Evolutionary conservation across 768 basidiomycete species (phyloP), one percentile per base, ranked within the genome.

Genomic region (Porphyrellus cyaneotinctus): DNA sequence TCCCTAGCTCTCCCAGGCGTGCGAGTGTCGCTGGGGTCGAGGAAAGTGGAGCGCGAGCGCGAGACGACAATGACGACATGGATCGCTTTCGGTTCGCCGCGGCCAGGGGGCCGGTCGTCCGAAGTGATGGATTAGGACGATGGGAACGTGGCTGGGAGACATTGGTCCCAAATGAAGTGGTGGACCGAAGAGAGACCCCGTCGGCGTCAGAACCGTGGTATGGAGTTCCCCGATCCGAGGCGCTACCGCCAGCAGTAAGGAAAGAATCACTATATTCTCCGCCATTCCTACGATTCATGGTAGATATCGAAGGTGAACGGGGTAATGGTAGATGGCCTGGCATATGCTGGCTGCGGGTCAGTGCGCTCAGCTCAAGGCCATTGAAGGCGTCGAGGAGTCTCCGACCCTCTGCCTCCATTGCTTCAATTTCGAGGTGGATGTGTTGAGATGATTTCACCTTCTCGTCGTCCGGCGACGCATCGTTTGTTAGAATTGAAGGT

Each of bases 371-470:
- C 66, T 91, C 88, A 35, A 91, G 73, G 10, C 88, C 87, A 59
- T 81, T 87, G 66, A 91, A 91, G 4, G 88, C 87, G 62, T 91
- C 88, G 69, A 89, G 77, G 42, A 91, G 68, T 44, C 85, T 75
- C 55, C 78, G 76, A 7, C 79, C 82, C 64, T 91, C 88, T 30
- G 82, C 82, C 64, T 90, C 87, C 38, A 91, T 80, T 7, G 75
- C 68, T 53, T 77, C 71, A 38, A 91, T 86, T 59, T 90, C 85
- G 41, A 78, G 72, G 35, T 78, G 81, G 49, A 91, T 82, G 35
- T 85, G 77, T 56, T 78, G 74, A 52, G 80, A 76, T n/a, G 84
- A 78, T 52, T 80, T 78, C 51, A 82, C 68, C 47, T 72, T 75
- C 2, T 84, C 80, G 45, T 85, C 82, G 51, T 83, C 81, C 36